Conservation (phyloP, 345 rosid species). For the Euphorbia lathyris region DNA sequence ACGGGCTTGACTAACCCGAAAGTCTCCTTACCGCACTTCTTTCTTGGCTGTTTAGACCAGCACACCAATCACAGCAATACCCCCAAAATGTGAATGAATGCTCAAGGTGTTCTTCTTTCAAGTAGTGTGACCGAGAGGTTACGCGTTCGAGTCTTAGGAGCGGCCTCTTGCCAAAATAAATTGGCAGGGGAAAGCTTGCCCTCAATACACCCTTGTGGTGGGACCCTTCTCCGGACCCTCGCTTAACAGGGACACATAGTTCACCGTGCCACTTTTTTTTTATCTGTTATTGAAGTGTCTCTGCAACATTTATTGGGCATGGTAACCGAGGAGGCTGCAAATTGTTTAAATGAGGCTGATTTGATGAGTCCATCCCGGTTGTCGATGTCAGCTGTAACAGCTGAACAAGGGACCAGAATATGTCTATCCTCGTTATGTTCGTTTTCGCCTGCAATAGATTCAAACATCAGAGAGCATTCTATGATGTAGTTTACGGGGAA, state of each 20-base stretch:
- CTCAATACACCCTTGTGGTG: no score
- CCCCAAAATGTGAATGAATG: conserved; percentile 1
- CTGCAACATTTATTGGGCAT: conserved; percentile 17
- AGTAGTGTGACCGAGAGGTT: no score
- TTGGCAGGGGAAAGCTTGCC: no score
- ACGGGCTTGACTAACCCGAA: background rate
- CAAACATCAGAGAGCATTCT: conserved; percentile 5
- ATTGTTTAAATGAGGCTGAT: conserved; percentile 30
- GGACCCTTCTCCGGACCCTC: no score
- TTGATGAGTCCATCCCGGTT: conserved; percentile 28
- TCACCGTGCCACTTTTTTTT: no score
- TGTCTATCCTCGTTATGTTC: conserved; percentile 60
- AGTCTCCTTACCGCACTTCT: conserved; percentile 8
- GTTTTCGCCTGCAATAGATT: conserved; percentile 48
- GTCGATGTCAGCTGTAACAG: conserved; percentile 50
- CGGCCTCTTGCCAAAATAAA: no score
- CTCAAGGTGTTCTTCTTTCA: conserved; percentile 14
- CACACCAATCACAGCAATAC: conserved; percentile 21
- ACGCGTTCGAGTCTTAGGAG: no score
- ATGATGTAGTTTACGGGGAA: background rate
- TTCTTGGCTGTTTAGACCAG: background rate
- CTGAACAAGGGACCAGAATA: conserved; percentile 77
- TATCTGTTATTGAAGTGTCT: conserved; percentile 11
- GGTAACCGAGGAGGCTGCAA: conserved; percentile 31
- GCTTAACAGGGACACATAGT: no score